These are phyloP conservation scores for Leccinum solheimii DNA, from an alignment of 1,284 basidiomycete species.

Conservation along the genomic window DNA sequence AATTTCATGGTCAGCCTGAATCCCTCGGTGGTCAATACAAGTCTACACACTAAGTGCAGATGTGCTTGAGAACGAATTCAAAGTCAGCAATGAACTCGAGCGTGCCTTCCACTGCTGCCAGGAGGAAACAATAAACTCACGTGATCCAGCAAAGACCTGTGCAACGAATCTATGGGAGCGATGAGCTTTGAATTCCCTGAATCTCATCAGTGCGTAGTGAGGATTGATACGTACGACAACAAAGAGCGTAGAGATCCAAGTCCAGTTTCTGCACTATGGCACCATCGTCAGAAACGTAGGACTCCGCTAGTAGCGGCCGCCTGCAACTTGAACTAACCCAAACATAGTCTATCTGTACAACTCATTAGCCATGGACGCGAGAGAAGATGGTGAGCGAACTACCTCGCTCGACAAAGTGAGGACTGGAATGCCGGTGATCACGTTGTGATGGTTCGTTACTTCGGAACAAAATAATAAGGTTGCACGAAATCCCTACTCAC, in stretches of 20 bases:
- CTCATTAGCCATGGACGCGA: neutral
- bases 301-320: neutral
- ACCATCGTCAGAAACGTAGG: neutral
- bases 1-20: neutral
- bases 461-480: neutral
- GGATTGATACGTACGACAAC: slow-evolving; percentile 12
- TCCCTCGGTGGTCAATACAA: neutral
- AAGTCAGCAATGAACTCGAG: neutral
- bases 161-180: slow-evolving; percentile 18
- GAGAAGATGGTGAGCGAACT: neutral
- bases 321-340: slow-evolving; percentile 10
- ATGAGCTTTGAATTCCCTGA: neutral
- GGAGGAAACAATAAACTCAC: neutral
- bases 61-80: neutral
- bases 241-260: slow-evolving; percentile 15
- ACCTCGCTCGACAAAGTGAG: slow-evolving; percentile 7
- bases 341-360: neutral
- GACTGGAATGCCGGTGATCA: neutral
- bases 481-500: neutral
- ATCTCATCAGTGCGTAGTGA: too few species aligned
- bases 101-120: too few species aligned
- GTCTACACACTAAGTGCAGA: slow-evolving; percentile 4
- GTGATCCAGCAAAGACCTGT: slow-evolving; percentile 13
- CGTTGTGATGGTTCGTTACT: neutral
- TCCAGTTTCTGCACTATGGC: slow-evolving; percentile 17